phyloP scores from a whole-genome alignment of 2,329 filamentous ascomycete species.

The Penicillium rolfsii region DNA sequence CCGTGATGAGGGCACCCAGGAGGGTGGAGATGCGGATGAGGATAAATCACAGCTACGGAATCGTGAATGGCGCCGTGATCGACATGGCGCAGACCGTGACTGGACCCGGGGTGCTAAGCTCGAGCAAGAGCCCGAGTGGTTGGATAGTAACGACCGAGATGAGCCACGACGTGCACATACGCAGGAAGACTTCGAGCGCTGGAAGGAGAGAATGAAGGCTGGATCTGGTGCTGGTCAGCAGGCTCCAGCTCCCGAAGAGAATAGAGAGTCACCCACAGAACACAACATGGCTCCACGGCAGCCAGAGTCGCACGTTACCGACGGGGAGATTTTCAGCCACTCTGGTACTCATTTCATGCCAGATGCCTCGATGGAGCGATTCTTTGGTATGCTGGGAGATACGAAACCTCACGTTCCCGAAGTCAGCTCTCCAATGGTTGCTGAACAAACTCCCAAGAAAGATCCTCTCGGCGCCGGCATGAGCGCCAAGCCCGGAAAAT shows the following conservation, averaged over 20 bases:
- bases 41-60: slow-evolving; percentile 55
- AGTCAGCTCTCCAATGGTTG: slow-evolving; percentile 40
- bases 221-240: slow-evolving; percentile 48
- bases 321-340: slow-evolving; percentile 57
- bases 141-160: slow-evolving; percentile 71
- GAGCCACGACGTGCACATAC: slow-evolving; percentile 74
- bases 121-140: slow-evolving; percentile 89
- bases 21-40: slow-evolving; percentile 46
- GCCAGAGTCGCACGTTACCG: slow-evolving; percentile 45
- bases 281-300: slow-evolving; percentile 35
- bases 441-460: slow-evolving; percentile 48
- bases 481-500: slow-evolving; percentile 62
- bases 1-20: slow-evolving; percentile 57
- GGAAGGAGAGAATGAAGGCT: slow-evolving; percentile 89
- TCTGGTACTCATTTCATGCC: slow-evolving; percentile 64
- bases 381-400: slow-evolving; percentile 67
- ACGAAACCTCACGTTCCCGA: slow-evolving; percentile 51
- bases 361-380: slow-evolving; percentile 73
- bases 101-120: slow-evolving; percentile 58
- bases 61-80: slow-evolving; percentile 66
- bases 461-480: slow-evolving; percentile 36
- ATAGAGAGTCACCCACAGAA: slow-evolving; percentile 45
- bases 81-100: slow-evolving; percentile 55
- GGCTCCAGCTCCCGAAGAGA: slow-evolving; percentile 46
- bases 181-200: slow-evolving; percentile 89